These are phyloP conservation scores for Plasmodium reichenowi DNA, from an alignment of 169 alveolate species.

Conservation along the genomic window DNA sequence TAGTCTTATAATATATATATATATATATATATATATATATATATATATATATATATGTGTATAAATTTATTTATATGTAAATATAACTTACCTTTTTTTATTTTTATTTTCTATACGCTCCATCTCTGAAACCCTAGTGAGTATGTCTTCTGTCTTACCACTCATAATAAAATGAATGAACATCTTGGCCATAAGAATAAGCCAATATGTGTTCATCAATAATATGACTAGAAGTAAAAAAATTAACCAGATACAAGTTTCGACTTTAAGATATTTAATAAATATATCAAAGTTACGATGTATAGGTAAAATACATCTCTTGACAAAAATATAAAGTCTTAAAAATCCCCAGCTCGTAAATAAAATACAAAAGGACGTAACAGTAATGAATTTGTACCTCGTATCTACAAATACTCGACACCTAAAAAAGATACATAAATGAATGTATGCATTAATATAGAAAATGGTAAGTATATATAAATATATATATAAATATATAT, in stretches of 20 bases:
- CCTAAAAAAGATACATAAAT: constrained; percentile 54
- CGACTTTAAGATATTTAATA: constrained; percentile 65
- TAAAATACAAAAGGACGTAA: constrained; percentile 78
- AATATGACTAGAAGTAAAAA: constrained; percentile 79
- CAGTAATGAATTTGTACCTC: constrained; percentile 78
- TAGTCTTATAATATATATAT: too few species aligned
- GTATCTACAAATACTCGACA: constrained; percentile 86
- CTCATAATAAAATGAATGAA: constrained; percentile 80
- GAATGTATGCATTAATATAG: neutral
- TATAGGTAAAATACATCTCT: constrained; percentile 79
- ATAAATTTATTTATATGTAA: neutral
- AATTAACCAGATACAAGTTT: constrained; percentile 78
- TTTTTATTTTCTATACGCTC: constrained; percentile 37
- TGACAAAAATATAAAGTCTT: constrained; percentile 81
- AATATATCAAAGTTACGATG: constrained; percentile 68
- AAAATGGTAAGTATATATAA: neutral
- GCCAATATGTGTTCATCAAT: constrained; percentile 83
- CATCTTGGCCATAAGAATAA: constrained; percentile 83
- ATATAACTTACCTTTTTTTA: neutral
- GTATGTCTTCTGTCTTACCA: constrained; percentile 83
- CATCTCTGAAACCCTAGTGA: constrained; percentile 80
- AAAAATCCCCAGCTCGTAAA: constrained; percentile 81
- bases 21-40: too few species aligned
- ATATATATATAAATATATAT: too few species aligned
- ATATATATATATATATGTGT: too few species aligned